Conservation (phyloP, 192 early-diverging fungal species). For the Backusella circina region DNA sequence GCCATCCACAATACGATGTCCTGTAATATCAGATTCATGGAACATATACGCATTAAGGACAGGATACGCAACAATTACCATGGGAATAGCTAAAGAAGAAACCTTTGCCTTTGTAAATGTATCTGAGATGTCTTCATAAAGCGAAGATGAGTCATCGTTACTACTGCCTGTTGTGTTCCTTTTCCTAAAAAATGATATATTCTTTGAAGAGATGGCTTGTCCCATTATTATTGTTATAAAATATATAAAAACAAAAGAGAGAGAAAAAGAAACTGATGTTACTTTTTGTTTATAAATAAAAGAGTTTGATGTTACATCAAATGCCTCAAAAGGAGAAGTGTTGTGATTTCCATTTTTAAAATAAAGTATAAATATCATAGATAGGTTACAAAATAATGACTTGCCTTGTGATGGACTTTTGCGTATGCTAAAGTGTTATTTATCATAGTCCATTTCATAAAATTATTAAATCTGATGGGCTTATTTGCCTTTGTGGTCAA, state of each 20-base stretch:
- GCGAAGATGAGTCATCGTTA: not conserved
- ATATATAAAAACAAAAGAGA: not conserved
- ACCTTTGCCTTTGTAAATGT: conserved; percentile 29
- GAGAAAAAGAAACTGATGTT: not conserved
- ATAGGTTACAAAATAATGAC: not conserved
- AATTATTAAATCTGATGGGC: too few relatives aligned
- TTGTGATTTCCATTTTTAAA: not conserved
- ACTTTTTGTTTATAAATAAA: not conserved
- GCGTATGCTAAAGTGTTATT: too few relatives aligned
- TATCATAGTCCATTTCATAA: too few relatives aligned
- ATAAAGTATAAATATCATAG: not conserved
- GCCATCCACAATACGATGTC: conserved; percentile 23
- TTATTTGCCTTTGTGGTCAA: too few relatives aligned
- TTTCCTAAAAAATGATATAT: not conserved
- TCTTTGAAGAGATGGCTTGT: not conserved
- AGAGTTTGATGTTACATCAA: not conserved
- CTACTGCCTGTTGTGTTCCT: not conserved
- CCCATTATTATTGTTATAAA: not conserved
- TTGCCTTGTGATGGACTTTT: not conserved
- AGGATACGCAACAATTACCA: conserved; percentile 34
- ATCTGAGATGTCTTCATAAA: conserved; percentile 24
- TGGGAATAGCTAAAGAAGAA: conserved; percentile 30
- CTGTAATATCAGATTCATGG: conserved; percentile 27
- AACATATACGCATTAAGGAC: conserved; percentile 30
- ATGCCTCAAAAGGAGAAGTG: not conserved